Conservation (phyloP, 768 basidiomycete species). For the Trametes sanguinea region DNA sequence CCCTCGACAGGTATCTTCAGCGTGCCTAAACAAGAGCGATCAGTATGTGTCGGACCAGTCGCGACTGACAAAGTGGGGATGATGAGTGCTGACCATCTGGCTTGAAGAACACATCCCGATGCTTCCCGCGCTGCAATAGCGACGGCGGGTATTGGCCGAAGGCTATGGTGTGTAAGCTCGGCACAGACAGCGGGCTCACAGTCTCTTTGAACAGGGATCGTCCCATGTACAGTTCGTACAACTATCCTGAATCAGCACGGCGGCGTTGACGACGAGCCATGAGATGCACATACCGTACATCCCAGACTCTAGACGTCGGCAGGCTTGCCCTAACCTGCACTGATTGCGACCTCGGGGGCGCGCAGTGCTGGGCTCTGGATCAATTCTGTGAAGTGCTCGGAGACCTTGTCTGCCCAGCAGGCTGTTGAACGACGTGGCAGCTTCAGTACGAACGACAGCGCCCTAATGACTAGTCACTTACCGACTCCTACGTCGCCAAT, state of each 20-base stretch:
- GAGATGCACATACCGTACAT: constrained; percentile 7
- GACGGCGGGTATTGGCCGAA: constrained; percentile 10
- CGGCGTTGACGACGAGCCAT: background rate
- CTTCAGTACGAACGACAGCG: background rate
- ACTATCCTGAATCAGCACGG: background rate
- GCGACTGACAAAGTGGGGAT: background rate
- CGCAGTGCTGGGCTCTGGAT: constrained; percentile 13
- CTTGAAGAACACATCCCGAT: constrained; percentile 6
- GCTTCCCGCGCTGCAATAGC: constrained; percentile 5
- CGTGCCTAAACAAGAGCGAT: background rate
- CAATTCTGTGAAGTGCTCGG: constrained; percentile 8
- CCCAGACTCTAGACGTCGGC: constrained; percentile 18
- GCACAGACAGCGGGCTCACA: background rate
- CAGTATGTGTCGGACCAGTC: background rate
- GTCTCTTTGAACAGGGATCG: background rate
- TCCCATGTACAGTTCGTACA: background rate
- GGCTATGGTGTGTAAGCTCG: background rate
- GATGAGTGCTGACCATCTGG: constrained; percentile 5
- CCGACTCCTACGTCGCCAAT: background rate
- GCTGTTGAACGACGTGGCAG: background rate
- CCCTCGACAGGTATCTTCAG: background rate
- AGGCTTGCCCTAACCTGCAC: constrained; percentile 18
- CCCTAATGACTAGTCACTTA: background rate
- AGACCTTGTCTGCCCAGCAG: background rate
- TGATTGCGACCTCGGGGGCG: constrained; percentile 15